A percentile compares a stretch with the other conserved stretches of the same genome.
These are phyloP conservation scores for Trichoderma koningiopsis DNA, from an alignment of 2,329 filamentous ascomycete genomes.

Conservation along the genomic window DNA sequence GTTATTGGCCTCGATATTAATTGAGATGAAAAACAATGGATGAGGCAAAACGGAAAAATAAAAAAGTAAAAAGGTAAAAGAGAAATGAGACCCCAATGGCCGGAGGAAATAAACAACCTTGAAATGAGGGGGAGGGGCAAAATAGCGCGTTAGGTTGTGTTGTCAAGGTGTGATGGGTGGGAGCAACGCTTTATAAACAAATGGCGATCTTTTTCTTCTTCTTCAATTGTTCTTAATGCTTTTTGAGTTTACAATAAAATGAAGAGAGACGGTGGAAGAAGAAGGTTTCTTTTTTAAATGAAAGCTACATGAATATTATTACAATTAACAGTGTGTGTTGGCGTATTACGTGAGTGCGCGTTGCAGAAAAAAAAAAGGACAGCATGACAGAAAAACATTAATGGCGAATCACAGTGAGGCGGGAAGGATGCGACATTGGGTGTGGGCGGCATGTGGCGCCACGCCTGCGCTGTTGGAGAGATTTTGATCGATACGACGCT, in stretches of 20 bases:
- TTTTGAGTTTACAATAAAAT: not conserved
- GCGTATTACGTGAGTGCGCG: not conserved
- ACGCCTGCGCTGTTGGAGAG: not conserved
- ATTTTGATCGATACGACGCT: not conserved
- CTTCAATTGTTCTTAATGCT: not conserved
- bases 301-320: not conserved
- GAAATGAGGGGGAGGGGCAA: conserved; percentile 20
- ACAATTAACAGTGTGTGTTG: not conserved
- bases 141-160: not conserved
- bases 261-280: not conserved
- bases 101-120: not conserved
- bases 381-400: not conserved
- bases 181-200: not conserved
- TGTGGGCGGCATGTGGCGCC: not conserved
- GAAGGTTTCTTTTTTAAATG: not conserved
- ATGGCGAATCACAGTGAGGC: not conserved
- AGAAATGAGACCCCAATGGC: not conserved
- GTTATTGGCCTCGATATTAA: not conserved
- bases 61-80: not conserved
- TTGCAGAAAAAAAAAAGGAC: not conserved
- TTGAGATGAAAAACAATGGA: not conserved
- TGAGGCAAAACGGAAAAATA: not conserved
- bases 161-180: not conserved
- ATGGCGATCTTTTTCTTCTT: not conserved
- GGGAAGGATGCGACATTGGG: not conserved